Evolutionary conservation across 1,284 basidiomycete genomes (phyloP), one percentile per base, ranked within the genome.

Genomic region (Moesziomyces aphidis): DNA sequence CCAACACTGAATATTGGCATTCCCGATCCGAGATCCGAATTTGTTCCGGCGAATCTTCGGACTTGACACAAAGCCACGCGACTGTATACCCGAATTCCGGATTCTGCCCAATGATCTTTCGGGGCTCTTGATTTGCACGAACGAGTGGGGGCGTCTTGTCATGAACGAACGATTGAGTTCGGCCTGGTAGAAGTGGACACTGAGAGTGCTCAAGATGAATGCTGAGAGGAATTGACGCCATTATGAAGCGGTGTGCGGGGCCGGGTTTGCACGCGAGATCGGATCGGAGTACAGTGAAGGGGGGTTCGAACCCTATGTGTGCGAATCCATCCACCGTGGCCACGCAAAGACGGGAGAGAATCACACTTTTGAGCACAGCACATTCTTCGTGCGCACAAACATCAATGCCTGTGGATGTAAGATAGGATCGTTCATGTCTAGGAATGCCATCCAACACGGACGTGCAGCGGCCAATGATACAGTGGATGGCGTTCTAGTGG

Each of bases 61-160:
- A 2, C 17, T 10, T 17, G 31, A 24, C 39, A 36, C 23, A 19
- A 11, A 11, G 31, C 43, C 50, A 55, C 53, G 60, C 51, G 53
- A 48, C 31, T 65, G 62, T 55, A 65, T 65, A 59, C 56, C 62
- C 62, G 62, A 65, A 50, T 55, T 49, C 62, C 56, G 62, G 47
- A 21, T n/a, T 28, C 15, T 42, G 39, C 39, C 9, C 31, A 34
- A 3, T 13, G 10, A 10, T 11, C 13, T 11, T 34, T 10, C 31
- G 31, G 31, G 31, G 31, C 9, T 10, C 31, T 34, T 34, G 10
- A 11, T 10, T 5, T 13, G 31, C 31, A 13, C 31, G 31, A 34
- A 13, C 13, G 6, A 34, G 31, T 34, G 31, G 17, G 19, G 6
- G 39, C 39, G 17, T 6, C 36, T 39, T 3, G 36, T 17, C 13